Base-by-base conservation (phyloP, 495 filamentous ascomycete genomes). In the Xylaria grammica region DNA sequence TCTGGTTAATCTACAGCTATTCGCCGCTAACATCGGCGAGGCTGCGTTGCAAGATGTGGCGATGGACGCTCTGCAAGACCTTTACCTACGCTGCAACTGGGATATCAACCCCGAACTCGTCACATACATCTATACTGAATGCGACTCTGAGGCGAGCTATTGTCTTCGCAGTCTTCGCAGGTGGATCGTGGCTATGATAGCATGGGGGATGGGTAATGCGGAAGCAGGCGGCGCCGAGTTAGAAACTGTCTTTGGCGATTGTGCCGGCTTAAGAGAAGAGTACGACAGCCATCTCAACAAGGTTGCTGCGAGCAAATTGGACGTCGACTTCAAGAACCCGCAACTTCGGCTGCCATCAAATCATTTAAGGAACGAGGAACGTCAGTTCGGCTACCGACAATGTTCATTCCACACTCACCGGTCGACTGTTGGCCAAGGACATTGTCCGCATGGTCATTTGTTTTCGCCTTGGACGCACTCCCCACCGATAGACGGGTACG, bases 151-250 rank as follows among this genome's bases (percentile, higher is more conserved):
- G 10, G 74, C 75, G 52, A 74, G 79, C 51, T 71, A 77, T 48
- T 71, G 80, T 10, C 69, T 83, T 22, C 76, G 80, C 15, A 71
- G 77, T 19, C 69, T 83, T 24, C 76, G 81, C 19, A 76, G 76
- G 57, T 83, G 81, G 81, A 78, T 79, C 13, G 75, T 82, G 1
- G 80, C 79, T 26, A 81, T 83, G 81, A 75, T 80, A 19, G 79
- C 79, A 2, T 82, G 79, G 77, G 73, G 73, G 10, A 73, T 81
- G 11, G 67, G 69, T 13, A 67, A 67, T 24, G 68, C 63, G 9
- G 69, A 69, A 26, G 58, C 55, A 27, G 62, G 64, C 19, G 59
- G 62, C 2, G 54, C 65, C 56, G n/a, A n/a, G n/a, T 72, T 73
- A 42, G 67, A 67, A 27, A 72, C 63, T 36, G 75, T 78, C 55